Conservation (phyloP, 2,329 filamentous ascomycete genomes). For the Microdochium bolleyi region DNA sequence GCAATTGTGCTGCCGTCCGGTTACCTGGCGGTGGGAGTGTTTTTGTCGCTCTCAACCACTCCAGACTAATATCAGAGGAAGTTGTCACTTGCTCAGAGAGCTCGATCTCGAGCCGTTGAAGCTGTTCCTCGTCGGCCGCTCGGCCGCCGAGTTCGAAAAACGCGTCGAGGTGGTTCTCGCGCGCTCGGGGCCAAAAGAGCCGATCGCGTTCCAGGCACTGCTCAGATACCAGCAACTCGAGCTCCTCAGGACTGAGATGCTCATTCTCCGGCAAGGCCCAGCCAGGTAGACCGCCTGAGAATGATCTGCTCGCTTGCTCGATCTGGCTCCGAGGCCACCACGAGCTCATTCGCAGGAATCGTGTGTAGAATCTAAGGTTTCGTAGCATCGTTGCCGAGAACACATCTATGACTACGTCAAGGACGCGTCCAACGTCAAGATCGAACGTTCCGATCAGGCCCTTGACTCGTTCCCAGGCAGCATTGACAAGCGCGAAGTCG, state of each 20-base stretch:
- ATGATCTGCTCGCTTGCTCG: conserved; percentile 29
- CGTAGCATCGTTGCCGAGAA: conserved; percentile 91
- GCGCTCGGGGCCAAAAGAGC: conserved; percentile 75
- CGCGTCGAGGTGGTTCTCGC: conserved; percentile 67
- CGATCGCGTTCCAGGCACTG: conserved; percentile 60
- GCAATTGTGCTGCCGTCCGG: conserved; percentile 82
- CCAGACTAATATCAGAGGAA: conserved; percentile 22
- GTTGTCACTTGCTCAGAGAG: conserved; percentile 37
- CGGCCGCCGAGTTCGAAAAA: conserved; percentile 85
- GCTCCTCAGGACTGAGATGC: conserved; percentile 53
- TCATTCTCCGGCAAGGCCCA: conserved; percentile 68
- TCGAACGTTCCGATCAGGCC: conserved; percentile 95
- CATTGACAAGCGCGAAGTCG: conserved; percentile 68
- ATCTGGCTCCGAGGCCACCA: conserved; percentile 81
- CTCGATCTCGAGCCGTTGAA: conserved; percentile 34
- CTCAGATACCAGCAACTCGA: conserved; percentile 49
- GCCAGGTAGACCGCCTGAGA: conserved; percentile 62
- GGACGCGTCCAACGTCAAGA: conserved; percentile 85
- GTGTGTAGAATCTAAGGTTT: conserved; percentile 89
- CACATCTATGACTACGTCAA: conserved; percentile 92
- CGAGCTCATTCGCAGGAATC: conserved; percentile 81
- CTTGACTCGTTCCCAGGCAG: conserved; percentile 87
- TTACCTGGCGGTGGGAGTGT: conserved; percentile 82
- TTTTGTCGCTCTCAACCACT: conserved; percentile 75
- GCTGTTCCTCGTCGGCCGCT: conserved; percentile 52